Percentiles rank a stretch among this genome's conserved stretches.
Evolutionary conservation across 306 rosid genomes (phyloP).

Genomic region (Casuarina equisetifolia): DNA sequence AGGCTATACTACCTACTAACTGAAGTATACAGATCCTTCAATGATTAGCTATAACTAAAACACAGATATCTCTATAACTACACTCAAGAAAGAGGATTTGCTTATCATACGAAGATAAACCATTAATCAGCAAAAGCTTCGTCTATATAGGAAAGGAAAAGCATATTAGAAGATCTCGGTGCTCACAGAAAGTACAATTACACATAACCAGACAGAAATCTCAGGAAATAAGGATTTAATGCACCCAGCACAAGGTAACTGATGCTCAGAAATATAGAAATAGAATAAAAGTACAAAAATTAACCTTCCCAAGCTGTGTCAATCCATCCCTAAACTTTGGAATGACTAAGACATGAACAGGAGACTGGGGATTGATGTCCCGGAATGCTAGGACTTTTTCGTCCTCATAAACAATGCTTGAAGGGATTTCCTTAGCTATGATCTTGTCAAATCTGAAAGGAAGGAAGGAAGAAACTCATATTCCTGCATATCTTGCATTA

Average conservation of each 20-base stretch:
- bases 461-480: neutral
- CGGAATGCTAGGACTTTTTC: constrained; percentile 79
- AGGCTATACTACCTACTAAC: neutral
- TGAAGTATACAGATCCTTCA: neutral
- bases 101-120: neutral
- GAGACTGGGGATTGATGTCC: constrained; percentile 83
- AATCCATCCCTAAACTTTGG: constrained; percentile 87
- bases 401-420: constrained; percentile 72
- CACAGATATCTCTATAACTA: neutral
- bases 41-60: neutral
- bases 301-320: constrained; percentile 76
- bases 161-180: neutral
- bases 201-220: neutral
- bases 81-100: neutral
- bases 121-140: neutral
- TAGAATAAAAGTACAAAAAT: constrained; percentile 19
- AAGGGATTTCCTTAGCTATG: constrained; percentile 90
- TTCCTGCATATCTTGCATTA: neutral
- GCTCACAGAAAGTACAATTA: neutral
- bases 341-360: constrained; percentile 82
- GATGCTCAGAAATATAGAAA: neutral
- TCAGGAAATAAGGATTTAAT: neutral
- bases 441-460: constrained; percentile 81
- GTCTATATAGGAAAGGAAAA: neutral
- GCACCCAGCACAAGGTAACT: neutral